Conservation (phyloP, 345 rosid species). For the Crucihimalaya himalaica region DNA sequence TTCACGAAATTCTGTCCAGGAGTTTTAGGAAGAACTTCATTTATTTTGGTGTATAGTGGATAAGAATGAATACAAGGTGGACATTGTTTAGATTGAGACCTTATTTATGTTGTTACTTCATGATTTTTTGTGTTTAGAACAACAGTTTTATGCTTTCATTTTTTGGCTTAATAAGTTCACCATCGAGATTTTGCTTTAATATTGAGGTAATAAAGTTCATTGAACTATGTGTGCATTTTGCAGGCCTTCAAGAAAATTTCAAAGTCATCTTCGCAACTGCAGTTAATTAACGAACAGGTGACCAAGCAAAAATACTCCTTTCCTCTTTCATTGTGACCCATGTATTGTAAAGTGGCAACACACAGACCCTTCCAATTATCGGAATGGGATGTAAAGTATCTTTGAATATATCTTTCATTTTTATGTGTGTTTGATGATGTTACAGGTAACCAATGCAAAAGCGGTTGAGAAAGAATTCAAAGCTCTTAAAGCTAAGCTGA, state of each 20-base stretch:
- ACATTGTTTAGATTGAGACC: not conserved
- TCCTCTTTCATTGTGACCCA: conserved; percentile 16
- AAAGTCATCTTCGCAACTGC: conserved; percentile 73
- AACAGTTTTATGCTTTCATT: not conserved
- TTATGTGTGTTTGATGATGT: conserved; percentile 18
- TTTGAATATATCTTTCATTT: not conserved
- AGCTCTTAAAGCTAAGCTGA: conserved; percentile 63
- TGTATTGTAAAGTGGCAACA: conserved; percentile 6
- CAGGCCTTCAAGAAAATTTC: conserved; percentile 77
- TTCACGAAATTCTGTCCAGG: not conserved
- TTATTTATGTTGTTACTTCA: not conserved
- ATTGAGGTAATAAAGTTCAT: not conserved
- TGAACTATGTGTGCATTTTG: conserved; percentile 33
- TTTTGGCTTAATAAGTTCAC: not conserved
- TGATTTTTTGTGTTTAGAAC: not conserved
- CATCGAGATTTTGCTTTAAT: conserved; percentile 13
- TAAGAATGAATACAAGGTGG: conserved; percentile 4
- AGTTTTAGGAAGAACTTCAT: not conserved
- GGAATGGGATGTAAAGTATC: not conserved
- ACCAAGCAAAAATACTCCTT: not conserved
- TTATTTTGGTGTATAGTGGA: conserved; percentile 17
- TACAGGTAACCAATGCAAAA: conserved; percentile 76
- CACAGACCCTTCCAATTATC: not conserved
- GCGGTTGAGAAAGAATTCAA: conserved; percentile 76
- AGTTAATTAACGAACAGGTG: conserved; percentile 79